Evolutionary conservation across 306 rosid species (phyloP), one percentile per base, ranked within the genome.

Genomic region (Quercus robur): DNA sequence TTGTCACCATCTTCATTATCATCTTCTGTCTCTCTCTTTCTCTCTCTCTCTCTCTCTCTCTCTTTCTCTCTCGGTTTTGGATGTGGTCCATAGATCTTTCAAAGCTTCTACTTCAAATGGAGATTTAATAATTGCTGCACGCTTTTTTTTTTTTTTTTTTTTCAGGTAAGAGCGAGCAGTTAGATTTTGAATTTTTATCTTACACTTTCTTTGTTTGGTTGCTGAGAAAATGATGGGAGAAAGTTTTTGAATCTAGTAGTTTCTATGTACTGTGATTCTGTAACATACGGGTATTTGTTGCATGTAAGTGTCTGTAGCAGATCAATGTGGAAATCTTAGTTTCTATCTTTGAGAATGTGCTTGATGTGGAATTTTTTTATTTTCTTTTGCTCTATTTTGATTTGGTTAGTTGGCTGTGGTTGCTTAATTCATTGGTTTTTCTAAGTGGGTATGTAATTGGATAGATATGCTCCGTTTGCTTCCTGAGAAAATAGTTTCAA

Each of bases 51-150:
- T 30, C 55, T 84, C 80, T 28, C 17, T 74, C 5, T 68, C 18
- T 76, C 26, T 49, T 41, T 30, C 55, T 84, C 80, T 28, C 23
- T 74, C 5, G 15, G 67, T 18, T 14, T 74, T 17, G 15, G 67
- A 25, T 21, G 67, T 28, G 74, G 30, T 31, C 66, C 62, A 21
- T 92, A 87, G 92, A 92, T 89, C 92, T 84, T 85, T 81, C 20
- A 54, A 68, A 46, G 77, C 67, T 62, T 74, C 70, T 33, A 8
- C 70, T 69, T 75, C 76, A 56, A 38, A 90, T 84, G 84, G 77
- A 88, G 75, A 84, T 85, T 81, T 92, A 88, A 90, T 76, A 52
- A 17, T 70, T 61, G 9, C 70, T 61, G 12, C 73, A 57, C 77
- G 75, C 76, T 71, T 49, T 54, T 18, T 87, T 54, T 33, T 30